Base-by-base conservation (phyloP, 495 filamentous ascomycete genomes). In the Penicillium cinerascens region DNA sequence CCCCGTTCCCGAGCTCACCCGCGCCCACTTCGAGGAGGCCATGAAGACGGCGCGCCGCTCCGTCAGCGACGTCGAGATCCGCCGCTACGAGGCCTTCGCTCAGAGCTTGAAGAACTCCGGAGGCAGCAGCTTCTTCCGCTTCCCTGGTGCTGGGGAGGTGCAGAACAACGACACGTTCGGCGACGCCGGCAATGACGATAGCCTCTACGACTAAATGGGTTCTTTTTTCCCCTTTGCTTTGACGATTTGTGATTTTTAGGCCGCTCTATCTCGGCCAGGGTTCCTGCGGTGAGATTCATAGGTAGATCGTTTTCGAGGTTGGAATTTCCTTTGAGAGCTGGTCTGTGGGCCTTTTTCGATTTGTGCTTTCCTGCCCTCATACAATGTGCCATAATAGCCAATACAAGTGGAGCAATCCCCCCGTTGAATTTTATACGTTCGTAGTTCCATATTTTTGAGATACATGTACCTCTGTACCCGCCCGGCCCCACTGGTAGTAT, bases 71-170 rank as follows among this genome's bases (percentile, higher is more conserved):
- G 91, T 97, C 26, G 93, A 98, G 79, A 91, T 98, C 62, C 87
- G 95, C 56, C 87, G 91, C 49, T 98, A 98, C 72, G 93, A 98
- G 79, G 95, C 93, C 23, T 98, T 98, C 58, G 88, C 93, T 27
- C 95, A 97, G 78, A 92, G 90, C 69, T 88, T 98, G 88, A 98
- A 98, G 87, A 93, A 95, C 68, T 83, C 89, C 38, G 90, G 93
- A 43, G 91, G 91, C 47, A 92, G 91, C 69, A 88, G 84, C 57
- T 96, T 91, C 82, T 97, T 97, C 87, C 87, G 92, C 69, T 97
- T 97, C 85, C 93, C 92, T 20, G 80, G 82, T 56, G 84, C 78
- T 18, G 85, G 82, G 27, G 85, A 82, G 58, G 81, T 77, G 44
- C 75, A 74, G 48, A 77, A 76, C 60, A 78, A 74, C 55, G 81